Evolutionary conservation across 2,329 filamentous ascomycete species (phyloP).

Genomic region (Neofusicoccum sp.): DNA sequence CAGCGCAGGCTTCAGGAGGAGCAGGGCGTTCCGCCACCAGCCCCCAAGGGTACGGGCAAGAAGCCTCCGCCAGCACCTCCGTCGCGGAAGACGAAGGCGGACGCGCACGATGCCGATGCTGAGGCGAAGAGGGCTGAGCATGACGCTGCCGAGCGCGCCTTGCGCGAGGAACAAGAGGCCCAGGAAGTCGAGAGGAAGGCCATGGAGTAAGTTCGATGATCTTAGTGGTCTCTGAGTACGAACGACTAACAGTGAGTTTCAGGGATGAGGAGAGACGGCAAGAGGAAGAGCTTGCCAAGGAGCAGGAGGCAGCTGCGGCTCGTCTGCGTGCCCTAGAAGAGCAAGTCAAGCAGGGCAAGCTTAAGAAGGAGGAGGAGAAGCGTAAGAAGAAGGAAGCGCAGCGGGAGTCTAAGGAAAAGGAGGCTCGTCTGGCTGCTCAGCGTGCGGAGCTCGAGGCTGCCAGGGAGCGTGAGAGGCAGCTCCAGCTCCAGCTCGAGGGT

Average conservation of each 20-base stretch:
- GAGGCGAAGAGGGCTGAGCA: conserved; percentile 61
- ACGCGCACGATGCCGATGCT: conserved; percentile 58
- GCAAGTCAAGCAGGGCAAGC: conserved; percentile 86
- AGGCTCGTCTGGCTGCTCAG: conserved; percentile 77
- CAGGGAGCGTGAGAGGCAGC: conserved; percentile 82
- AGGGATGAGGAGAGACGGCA: conserved; percentile 73
- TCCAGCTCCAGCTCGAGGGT: conserved; percentile 83
- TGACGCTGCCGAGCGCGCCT: conserved; percentile 51
- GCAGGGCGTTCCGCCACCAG: conserved; percentile 59
- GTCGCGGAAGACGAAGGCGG: conserved; percentile 65
- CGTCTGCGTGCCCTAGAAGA: conserved; percentile 88
- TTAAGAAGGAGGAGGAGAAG: conserved; percentile 96
- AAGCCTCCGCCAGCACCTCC: conserved; percentile 68
- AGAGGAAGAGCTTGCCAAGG: conserved; percentile 75
- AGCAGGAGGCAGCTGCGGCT: conserved; percentile 76
- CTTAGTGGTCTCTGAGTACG: conserved; percentile 2
- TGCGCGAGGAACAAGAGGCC: conserved; percentile 69
- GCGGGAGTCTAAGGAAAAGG: conserved; percentile 84
- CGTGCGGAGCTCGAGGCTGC: conserved; percentile 90
- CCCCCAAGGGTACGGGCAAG: conserved; percentile 41
- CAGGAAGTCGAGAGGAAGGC: conserved; percentile 71
- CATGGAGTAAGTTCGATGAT: conserved; percentile 71
- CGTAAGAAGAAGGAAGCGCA: conserved; percentile 84
- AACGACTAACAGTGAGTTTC: conserved; percentile 30
- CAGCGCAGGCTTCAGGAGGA: conserved; percentile 81